Percentiles rank a stretch among this genome's conserved stretches.
phyloP scores from a whole-genome alignment of 495 filamentous ascomycete genomes.

The Hypoxylon trugodes region DNA sequence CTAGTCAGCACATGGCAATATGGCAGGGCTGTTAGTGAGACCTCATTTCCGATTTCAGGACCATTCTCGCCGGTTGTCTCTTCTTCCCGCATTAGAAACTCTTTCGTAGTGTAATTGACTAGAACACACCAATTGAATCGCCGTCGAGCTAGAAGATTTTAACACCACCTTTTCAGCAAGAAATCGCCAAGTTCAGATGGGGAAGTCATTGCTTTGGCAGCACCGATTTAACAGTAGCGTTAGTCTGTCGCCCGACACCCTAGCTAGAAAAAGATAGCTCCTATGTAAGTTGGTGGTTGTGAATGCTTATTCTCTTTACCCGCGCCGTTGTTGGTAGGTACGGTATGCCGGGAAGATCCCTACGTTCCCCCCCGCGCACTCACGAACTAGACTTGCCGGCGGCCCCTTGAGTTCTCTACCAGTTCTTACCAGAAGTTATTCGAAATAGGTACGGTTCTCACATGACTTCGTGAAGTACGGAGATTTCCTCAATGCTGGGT shows the following conservation, averaged over 20 bases:
- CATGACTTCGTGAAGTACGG: constrained; percentile 13
- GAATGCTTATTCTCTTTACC: neutral
- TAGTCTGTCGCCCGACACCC: neutral
- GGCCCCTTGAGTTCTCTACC: neutral
- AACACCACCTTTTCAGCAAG: neutral
- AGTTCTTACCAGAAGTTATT: neutral
- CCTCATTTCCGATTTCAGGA: constrained; percentile 36
- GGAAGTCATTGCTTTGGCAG: neutral
- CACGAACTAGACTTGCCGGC: neutral
- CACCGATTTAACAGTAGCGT: neutral
- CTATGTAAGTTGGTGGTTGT: neutral
- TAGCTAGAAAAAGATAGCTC: neutral
- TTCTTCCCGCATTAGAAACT: neutral
- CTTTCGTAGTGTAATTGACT: too few species aligned
- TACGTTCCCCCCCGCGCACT: constrained; percentile 17
- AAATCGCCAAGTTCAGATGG: neutral
- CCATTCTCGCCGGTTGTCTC: constrained; percentile 14
- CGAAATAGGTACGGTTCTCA: constrained; percentile 1
- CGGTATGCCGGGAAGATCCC: constrained; percentile 24
- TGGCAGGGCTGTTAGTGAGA: constrained; percentile 33
- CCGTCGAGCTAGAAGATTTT: constrained; percentile 10
- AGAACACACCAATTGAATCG: constrained; percentile 7
- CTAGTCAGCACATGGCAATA: constrained; percentile 35
- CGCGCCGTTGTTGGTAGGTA: constrained; percentile 4
- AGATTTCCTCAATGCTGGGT: constrained; percentile 21